These are phyloP conservation scores for Oryza punctata DNA, from an alignment of 176 grass and related monocot genomes.

Conservation along the genomic window DNA sequence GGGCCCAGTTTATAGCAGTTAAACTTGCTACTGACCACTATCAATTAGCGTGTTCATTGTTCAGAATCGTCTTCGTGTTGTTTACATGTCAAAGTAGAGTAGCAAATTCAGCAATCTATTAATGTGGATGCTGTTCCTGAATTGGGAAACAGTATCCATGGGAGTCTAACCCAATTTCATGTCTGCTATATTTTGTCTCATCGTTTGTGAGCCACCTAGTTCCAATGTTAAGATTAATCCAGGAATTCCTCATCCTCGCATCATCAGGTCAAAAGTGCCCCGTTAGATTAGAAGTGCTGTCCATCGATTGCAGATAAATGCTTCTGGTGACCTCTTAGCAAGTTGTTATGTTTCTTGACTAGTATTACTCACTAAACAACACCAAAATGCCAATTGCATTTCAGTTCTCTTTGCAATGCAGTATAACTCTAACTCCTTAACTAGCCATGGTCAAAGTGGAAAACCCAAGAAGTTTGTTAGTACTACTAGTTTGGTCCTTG, in stretches of 20 bases:
- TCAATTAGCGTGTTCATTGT: neutral
- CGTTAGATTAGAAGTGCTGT: neutral
- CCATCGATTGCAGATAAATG: conserved; percentile 1
- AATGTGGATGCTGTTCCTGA: neutral
- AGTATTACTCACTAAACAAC: conserved; percentile 10
- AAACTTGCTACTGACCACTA: neutral
- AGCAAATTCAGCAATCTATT: neutral
- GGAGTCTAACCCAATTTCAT: conserved; percentile 7
- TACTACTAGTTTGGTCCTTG: neutral
- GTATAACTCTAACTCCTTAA: neutral
- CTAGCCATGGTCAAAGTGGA: conserved; percentile 22
- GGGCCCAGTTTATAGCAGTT: neutral
- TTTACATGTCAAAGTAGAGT: neutral
- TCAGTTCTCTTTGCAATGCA: neutral
- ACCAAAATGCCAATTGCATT: neutral
- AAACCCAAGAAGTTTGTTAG: neutral
- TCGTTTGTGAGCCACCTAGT: neutral
- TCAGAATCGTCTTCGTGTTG: neutral
- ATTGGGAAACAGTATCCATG: conserved; percentile 20
- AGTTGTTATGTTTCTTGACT: conserved; percentile 26
- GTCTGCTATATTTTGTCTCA: neutral
- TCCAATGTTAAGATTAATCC: neutral
- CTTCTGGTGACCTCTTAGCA: conserved; percentile 4
- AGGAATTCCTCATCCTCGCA: conserved; percentile 20
- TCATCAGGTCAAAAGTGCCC: conserved; percentile 30